Conservation (phyloP, 495 filamentous ascomycete genomes). For the Opeltia flavorubescens region DNA sequence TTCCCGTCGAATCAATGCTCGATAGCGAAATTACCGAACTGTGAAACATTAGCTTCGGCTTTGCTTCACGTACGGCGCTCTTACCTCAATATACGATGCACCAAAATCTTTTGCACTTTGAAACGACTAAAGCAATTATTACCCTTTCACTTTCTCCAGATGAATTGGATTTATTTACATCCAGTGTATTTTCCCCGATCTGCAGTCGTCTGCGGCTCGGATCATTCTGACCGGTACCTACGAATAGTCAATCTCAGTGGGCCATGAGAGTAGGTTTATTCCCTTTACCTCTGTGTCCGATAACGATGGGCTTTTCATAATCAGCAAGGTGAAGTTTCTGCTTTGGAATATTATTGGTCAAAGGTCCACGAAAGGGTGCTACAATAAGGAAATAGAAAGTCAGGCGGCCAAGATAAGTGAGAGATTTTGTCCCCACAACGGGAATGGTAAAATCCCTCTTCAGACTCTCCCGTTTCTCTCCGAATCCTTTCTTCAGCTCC, state of each 20-base stretch:
- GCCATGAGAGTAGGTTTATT: too few relatives aligned
- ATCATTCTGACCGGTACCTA: constrained; percentile 19
- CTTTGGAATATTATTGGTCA: neutral
- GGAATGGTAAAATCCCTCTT: constrained; percentile 19
- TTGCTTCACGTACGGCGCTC: neutral
- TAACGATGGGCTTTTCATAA: constrained; percentile 5
- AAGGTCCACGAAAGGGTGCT: constrained; percentile 13
- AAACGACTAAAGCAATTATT: constrained; percentile 19
- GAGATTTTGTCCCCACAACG: constrained; percentile 15
- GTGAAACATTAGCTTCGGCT: too few relatives aligned
- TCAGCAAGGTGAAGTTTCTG: neutral
- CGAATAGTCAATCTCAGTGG: neutral
- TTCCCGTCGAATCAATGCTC: too few relatives aligned
- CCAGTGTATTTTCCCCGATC: constrained; percentile 26
- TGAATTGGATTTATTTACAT: constrained; percentile 9
- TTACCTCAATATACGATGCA: constrained; percentile 26
- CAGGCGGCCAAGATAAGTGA: constrained; percentile 19
- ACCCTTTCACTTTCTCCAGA: neutral
- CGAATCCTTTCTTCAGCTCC: constrained; percentile 10
- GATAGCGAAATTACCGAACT: constrained; percentile 1
- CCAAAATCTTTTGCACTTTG: constrained; percentile 20
- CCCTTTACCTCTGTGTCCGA: constrained; percentile 21
- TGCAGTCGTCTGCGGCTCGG: constrained; percentile 19
- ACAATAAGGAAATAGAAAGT: constrained; percentile 20
- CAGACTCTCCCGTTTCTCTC: constrained; percentile 19